Conservation (phyloP, 1,284 basidiomycete species). For the Ceratobasidium papillatum region DNA sequence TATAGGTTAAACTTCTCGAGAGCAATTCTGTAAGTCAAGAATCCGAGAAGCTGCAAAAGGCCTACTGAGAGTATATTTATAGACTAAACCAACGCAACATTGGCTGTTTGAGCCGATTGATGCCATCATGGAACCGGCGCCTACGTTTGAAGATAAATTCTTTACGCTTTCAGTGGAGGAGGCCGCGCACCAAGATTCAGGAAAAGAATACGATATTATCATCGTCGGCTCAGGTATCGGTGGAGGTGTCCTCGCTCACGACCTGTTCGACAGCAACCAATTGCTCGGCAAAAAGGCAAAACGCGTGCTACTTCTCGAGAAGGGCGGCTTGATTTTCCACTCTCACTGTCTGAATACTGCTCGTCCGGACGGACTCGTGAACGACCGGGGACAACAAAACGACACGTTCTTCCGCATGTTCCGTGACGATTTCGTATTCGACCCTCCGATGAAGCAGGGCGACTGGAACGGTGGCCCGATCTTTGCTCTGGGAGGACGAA, state of each 20-base stretch:
- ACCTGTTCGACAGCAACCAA: conserved; percentile 44
- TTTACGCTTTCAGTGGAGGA: conserved; percentile 41
- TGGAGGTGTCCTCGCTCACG: conserved; percentile 45
- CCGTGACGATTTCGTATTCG: conserved; percentile 41
- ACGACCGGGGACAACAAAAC: conserved; percentile 45
- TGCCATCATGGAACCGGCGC: background rate
- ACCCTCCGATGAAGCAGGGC: background rate
- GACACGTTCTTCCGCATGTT: conserved; percentile 46
- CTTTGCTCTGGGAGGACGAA: conserved; percentile 43
- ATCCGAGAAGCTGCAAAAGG: too few species aligned
- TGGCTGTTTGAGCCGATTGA: conserved; percentile 1
- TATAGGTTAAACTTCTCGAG: background rate
- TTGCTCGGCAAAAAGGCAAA: conserved; percentile 42
- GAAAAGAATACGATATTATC: conserved; percentile 46
- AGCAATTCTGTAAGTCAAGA: background rate
- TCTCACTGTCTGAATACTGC: conserved; percentile 46
- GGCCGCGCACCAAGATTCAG: conserved; percentile 2
- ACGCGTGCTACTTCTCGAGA: conserved; percentile 45
- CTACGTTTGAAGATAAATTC: conserved; percentile 25
- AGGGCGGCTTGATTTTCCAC: conserved; percentile 45
- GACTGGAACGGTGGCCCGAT: conserved; percentile 46
- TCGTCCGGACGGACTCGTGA: conserved; percentile 43
- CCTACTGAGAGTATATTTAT: background rate
- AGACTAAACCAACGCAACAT: background rate
- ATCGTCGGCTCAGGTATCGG: conserved; percentile 46